Evolutionary conservation across 345 rosid genomes (phyloP).

Genomic region (Brassica incana): DNA sequence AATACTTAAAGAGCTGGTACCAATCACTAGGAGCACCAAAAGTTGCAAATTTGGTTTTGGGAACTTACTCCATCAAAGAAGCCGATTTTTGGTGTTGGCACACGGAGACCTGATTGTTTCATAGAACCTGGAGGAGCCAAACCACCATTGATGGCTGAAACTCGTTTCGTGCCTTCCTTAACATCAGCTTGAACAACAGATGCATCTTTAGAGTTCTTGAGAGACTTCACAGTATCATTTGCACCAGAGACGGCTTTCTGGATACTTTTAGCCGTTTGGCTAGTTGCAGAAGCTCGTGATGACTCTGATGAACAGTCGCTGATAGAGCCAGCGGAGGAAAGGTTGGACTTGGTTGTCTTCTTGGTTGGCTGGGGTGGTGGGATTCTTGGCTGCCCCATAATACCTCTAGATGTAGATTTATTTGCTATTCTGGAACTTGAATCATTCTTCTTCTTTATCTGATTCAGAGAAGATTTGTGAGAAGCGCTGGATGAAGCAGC

Average conservation of each 20-base stretch:
- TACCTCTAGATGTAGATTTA: slow-evolving; percentile 43
- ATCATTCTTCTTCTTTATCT: slow-evolving; percentile 43
- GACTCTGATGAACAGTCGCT: slow-evolving; percentile 78
- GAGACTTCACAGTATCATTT: slow-evolving; percentile 37
- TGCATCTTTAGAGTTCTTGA: slow-evolving; percentile 40
- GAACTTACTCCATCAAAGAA: slow-evolving; percentile 94
- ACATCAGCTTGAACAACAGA: slow-evolving; percentile 42
- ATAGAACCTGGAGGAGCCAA: slow-evolving; percentile 35
- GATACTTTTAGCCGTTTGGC: slow-evolving; percentile 15
- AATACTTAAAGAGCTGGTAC: background rate
- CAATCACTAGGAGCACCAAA: background rate
- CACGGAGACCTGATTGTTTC: slow-evolving; percentile 82
- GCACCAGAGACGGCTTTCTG: slow-evolving; percentile 27
- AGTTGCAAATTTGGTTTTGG: slow-evolving; percentile 7
- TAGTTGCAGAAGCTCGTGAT: slow-evolving; percentile 51
- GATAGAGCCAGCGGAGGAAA: slow-evolving; percentile 66
- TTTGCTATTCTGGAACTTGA: slow-evolving; percentile 42
- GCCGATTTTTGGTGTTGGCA: slow-evolving; percentile 93
- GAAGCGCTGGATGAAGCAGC: slow-evolving; percentile 58
- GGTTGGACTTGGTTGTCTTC: slow-evolving; percentile 52
- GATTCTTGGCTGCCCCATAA: slow-evolving; percentile 44
- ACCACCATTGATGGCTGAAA: slow-evolving; percentile 44
- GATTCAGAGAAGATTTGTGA: slow-evolving; percentile 45
- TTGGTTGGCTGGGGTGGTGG: slow-evolving; percentile 41
- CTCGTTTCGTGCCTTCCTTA: slow-evolving; percentile 44